Evolutionary conservation across 331 rosid genomes (phyloP), one percentile per base, ranked within the genome.

Genomic region (Phaseolus coccineus): DNA sequence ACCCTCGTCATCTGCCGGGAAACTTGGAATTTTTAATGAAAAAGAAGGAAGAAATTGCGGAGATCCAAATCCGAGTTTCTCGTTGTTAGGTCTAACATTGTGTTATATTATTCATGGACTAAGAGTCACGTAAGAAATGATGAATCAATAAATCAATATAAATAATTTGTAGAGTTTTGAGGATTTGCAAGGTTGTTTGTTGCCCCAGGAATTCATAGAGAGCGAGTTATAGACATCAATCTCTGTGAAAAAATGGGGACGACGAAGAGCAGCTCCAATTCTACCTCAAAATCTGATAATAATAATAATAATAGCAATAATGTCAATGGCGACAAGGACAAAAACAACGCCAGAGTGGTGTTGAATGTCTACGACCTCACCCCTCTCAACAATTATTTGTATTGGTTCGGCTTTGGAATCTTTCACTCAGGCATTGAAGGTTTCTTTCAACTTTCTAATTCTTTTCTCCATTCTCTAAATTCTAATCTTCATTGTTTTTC

Each of bases 381-480:
- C 44, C 93, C 93, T 59, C 77, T 90, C 78, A 94, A 94, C 80
- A 87, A 86, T 84, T 94, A 94, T 85, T 70, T 81, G 19, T 85
- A 82, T 86, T 94, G 97, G 97, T 77, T 94, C 75, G 98, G 98
- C 33, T 72, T 94, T 63, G 98, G 98, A 87, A 86, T 92, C 71
- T 94, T 91, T 51, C 98, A 94, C 84, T 92, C 98, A 3, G 98
- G 97, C 51, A 88, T 94, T 83, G 94, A 94, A 92, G 98, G 98
- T 92, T 75, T 2, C 44, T 55, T 53, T 81, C 33, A 19, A 33
- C 5, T 31, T 31, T 35, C 6, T 5, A 1, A 16, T 3, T 22
- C 39, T 50, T 50, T 15, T 16, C 19, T 16, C 2, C 7, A 13
- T 47, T 47, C n/a, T 37, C 40, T 37, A 37, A 40, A 40, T 40